Base-by-base conservation (phyloP, 75 land plant genomes). In the Adiantum capillusveneris region DNA sequence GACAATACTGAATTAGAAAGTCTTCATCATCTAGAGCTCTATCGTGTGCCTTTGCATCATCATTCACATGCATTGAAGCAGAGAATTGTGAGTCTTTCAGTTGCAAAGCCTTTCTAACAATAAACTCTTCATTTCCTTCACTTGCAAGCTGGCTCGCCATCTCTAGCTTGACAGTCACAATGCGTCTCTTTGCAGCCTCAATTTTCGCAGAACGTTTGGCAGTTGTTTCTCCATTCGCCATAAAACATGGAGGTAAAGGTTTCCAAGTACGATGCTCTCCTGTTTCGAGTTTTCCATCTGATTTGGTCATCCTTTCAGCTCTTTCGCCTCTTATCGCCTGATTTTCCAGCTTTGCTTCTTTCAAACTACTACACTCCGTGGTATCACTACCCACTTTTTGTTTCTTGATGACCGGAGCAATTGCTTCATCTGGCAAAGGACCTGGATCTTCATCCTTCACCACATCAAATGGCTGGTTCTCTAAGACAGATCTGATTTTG, bases 201-300 rank as follows among this genome's bases (percentile, higher is more conserved):
- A 55, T 24, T 24, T 55, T 55, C 21, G 18, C 57, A 55, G 18
- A 2, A n/a, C 57, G 57, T 71, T 66, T 69, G 30, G 62, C 66
- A 24, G 64, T 25, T 0, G 62, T 79, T 25, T 45, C 57, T 27
- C 68, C 44, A 11, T 84, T 81, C 0, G 49, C 37, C 19, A 81
- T 62, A 71, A 75, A 86, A 20, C 84, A 81, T 45, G 78, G 81
- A 14, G 90, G 90, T 56, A 71, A 36, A n/a, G 66, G 68, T 60
- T 78, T 76, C 46, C 64, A 75, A 6, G 75, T 79, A 5, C 62
- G 70, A 42, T 77, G 78, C 26, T 52, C 54, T 58, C 70, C 65
- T 24, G n/a, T 17, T 52, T 7, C n/a, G 25, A 11, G 53, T 24
- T 9, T 52, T n/a, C 25, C 53, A 52, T 52, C n/a, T 24, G 20